Evolutionary conservation across 768 basidiomycete genomes (phyloP).

Genomic region (Panaeolus cyanescens): DNA sequence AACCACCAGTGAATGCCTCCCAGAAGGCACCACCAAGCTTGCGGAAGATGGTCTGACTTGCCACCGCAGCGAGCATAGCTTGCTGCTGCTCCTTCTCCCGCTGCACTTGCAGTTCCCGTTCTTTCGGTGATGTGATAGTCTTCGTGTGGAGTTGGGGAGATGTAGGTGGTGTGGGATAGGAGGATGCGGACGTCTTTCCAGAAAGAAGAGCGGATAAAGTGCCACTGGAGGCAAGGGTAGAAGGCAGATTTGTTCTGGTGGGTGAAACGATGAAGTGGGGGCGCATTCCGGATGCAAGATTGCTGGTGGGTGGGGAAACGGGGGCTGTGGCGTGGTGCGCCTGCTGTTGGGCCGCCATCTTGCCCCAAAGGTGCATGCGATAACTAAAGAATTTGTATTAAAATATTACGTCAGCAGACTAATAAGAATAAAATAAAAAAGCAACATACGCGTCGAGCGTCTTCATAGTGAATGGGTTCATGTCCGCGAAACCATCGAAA

Average conservation of each 20-base stretch:
- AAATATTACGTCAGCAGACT: slow-evolving; percentile 9
- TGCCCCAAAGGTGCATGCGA: slow-evolving; percentile 91
- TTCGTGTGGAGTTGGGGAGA: slow-evolving; percentile 38
- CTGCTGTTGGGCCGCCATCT: slow-evolving; percentile 79
- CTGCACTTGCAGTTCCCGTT: slow-evolving; percentile 17
- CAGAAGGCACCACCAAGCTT: slow-evolving; percentile 81
- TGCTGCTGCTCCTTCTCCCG: slow-evolving; percentile 38
- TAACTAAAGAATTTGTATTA: slow-evolving; percentile 39
- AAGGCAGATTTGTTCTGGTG: slow-evolving; percentile 5
- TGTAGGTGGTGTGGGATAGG: slow-evolving; percentile 45
- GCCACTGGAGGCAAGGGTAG: slow-evolving; percentile 38
- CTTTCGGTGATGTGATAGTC: slow-evolving; percentile 7
- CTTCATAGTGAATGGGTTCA: slow-evolving; percentile 87
- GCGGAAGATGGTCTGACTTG: slow-evolving; percentile 72
- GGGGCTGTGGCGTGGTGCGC: slow-evolving; percentile 36
- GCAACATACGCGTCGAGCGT: slow-evolving; percentile 72
- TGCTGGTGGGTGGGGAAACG: slow-evolving; percentile 21
- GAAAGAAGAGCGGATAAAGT: slow-evolving; percentile 38
- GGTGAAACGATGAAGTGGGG: slow-evolving; percentile 6
- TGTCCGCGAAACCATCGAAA: slow-evolving; percentile 80
- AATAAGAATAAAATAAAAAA: slow-evolving; percentile 9
- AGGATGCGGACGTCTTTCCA: slow-evolving; percentile 42
- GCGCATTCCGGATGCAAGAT: slow-evolving; percentile 9
- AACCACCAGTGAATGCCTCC: slow-evolving; percentile 79
- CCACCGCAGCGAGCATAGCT: slow-evolving; percentile 68